These are phyloP conservation scores for Carallia brachiata DNA, from an alignment of 345 rosid species.

Conservation along the genomic window DNA sequence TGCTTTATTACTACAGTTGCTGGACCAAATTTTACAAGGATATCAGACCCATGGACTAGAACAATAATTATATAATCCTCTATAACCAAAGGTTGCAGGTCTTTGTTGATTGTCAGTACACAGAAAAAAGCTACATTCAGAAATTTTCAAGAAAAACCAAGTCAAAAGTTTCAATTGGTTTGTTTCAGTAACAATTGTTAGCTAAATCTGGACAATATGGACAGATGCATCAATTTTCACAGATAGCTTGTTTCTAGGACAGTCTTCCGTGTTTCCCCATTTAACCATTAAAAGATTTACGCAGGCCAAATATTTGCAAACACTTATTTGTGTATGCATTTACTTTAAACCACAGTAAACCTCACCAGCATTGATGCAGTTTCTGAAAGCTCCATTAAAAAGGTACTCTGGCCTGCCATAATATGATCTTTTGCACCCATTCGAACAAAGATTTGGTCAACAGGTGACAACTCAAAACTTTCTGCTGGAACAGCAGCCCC, in stretches of 20 bases:
- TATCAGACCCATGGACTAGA: background rate
- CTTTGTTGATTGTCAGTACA: background rate
- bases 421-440: slow-evolving; percentile 99
- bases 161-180: background rate
- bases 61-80: background rate
- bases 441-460: slow-evolving; percentile 83
- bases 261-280: background rate
- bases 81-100: background rate
- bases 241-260: background rate
- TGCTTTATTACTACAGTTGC: background rate
- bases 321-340: background rate
- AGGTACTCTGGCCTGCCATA: slow-evolving; percentile 93
- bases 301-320: background rate
- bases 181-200: background rate
- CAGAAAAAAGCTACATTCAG: slow-evolving; percentile 4
- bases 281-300: background rate
- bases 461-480: slow-evolving; percentile 75
- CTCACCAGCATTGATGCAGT: slow-evolving; percentile 93
- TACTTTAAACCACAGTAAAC: background rate
- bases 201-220: too few relatives aligned
- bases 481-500: slow-evolving; percentile 97
- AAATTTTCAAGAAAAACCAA: slow-evolving; percentile 5
- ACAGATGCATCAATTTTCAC: too few relatives aligned
- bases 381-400: slow-evolving; percentile 94
- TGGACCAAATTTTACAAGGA: background rate